These are phyloP conservation scores for Citrus mangshanensis DNA, from an alignment of 345 rosid species.

Conservation along the genomic window DNA sequence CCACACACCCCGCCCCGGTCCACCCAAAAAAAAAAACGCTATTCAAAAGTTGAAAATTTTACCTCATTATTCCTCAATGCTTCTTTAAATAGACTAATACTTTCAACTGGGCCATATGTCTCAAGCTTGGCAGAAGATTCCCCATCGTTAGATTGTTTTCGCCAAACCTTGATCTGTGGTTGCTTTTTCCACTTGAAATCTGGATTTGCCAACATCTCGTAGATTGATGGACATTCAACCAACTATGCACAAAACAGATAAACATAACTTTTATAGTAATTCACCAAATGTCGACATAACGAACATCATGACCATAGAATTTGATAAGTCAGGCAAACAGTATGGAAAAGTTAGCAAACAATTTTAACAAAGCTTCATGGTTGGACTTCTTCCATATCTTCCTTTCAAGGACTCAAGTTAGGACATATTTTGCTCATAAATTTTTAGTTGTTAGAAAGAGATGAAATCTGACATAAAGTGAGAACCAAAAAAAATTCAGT, in stretches of 20 bases:
- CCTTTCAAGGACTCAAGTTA: not conserved
- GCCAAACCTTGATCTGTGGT: conserved; percentile 80
- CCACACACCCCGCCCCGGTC: too few relatives aligned
- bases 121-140: conserved; percentile 46
- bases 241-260: conserved; percentile 38
- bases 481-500: not conserved
- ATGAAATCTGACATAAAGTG: not conserved
- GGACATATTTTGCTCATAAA: not conserved
- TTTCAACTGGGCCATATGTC: conserved; percentile 52
- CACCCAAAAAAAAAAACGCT: not conserved
- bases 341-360: not conserved
- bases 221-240: conserved; percentile 85
- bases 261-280: not conserved
- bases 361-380: not conserved
- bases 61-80: conserved; percentile 84
- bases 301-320: not conserved
- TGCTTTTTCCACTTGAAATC: conserved; percentile 59
- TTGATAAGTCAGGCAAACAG: not conserved
- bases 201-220: conserved; percentile 91
- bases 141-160: conserved; percentile 40
- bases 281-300: not conserved
- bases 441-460: not conserved
- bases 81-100: conserved; percentile 56
- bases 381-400: not conserved
- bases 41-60: not conserved